A percentile compares a stretch with the other conserved stretches of the same genome.
Evolutionary conservation across 2,329 filamentous ascomycete genomes (phyloP).

Genomic region (Colletotrichum cuscutae): DNA sequence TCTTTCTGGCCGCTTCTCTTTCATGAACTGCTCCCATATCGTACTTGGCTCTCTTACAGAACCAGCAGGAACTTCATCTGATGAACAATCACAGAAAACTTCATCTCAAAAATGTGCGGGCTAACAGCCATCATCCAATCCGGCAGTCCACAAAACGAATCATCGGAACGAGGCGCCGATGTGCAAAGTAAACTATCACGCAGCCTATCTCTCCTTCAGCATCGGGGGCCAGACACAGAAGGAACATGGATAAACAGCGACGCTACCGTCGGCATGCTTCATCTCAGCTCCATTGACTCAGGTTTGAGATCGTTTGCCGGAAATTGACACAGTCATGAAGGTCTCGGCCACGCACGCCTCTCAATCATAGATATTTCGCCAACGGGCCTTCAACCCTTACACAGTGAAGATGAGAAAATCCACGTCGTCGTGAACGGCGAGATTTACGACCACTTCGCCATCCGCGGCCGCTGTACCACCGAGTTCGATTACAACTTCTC

Average conservation of each 20-base stretch:
- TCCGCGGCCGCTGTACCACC: slow-evolving; percentile 49
- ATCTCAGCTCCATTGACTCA: neutral
- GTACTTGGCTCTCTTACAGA: too few relatives aligned
- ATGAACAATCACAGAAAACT: too few relatives aligned
- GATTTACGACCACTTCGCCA: slow-evolving; percentile 50
- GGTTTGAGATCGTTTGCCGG: neutral
- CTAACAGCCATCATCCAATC: too few relatives aligned
- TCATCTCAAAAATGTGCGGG: too few relatives aligned
- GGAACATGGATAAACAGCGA: slow-evolving; percentile 38
- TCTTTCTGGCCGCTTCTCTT: too few relatives aligned
- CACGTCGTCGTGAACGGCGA: slow-evolving; percentile 66
- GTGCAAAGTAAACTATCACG: neutral
- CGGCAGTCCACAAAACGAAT: too few relatives aligned
- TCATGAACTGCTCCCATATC: too few relatives aligned
- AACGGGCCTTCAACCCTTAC: slow-evolving; percentile 56
- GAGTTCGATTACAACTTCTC: slow-evolving; percentile 54
- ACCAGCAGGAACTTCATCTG: too few relatives aligned
- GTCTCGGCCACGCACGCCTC: slow-evolving; percentile 54
- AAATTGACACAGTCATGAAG: neutral
- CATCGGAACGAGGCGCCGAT: neutral
- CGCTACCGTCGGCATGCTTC: slow-evolving; percentile 1
- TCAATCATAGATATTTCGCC: slow-evolving; percentile 61
- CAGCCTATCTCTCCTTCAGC: slow-evolving; percentile 31
- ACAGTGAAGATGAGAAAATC: slow-evolving; percentile 45
- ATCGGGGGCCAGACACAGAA: slow-evolving; percentile 42